phyloP scores from a whole-genome alignment of 2,329 filamentous ascomycete species.

The Penicillium sp. region DNA sequence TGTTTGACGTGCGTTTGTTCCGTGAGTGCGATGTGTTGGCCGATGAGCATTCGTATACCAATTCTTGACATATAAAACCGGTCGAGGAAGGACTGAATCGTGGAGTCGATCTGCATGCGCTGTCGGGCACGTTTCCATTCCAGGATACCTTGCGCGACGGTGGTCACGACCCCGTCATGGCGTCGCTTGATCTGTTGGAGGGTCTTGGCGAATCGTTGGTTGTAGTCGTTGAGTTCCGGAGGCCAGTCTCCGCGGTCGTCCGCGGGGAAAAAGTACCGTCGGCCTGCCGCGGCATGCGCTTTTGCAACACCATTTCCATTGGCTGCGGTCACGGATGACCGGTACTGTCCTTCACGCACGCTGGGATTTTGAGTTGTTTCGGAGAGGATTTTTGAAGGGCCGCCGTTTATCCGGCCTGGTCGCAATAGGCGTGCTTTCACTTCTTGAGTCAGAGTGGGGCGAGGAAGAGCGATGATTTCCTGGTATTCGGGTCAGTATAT shows the following conservation, averaged over 20 bases:
- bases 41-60: conserved; percentile 98
- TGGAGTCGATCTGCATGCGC: conserved; percentile 96
- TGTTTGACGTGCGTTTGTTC: conserved; percentile 88
- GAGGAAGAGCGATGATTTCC: conserved; percentile 87
- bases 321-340: conserved; percentile 45
- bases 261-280: conserved; percentile 87
- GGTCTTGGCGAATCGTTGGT: conserved; percentile 82
- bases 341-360: conserved; percentile 77
- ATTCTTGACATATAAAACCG: conserved; percentile 99
- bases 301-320: conserved; percentile 53
- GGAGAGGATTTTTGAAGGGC: conserved; percentile 65
- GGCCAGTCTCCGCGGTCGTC: conserved; percentile 90
- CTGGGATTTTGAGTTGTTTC: conserved; percentile 89
- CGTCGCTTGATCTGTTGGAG: conserved; percentile 92
- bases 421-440: conserved; percentile 73
- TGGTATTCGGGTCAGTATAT: conserved; percentile 25
- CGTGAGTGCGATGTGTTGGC: conserved; percentile 94
- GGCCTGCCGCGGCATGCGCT: conserved; percentile 46
- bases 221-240: conserved; percentile 90
- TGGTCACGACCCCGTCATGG: conserved; percentile 96
- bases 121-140: conserved; percentile 97
- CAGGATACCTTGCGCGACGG: conserved; percentile 94
- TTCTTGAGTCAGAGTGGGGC: conserved; percentile 72
- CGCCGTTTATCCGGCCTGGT: conserved; percentile 51
- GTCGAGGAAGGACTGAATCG: conserved; percentile 95